Base-by-base conservation (phyloP, 2,329 filamentous ascomycete species). In the Daldinia sp. region DNA sequence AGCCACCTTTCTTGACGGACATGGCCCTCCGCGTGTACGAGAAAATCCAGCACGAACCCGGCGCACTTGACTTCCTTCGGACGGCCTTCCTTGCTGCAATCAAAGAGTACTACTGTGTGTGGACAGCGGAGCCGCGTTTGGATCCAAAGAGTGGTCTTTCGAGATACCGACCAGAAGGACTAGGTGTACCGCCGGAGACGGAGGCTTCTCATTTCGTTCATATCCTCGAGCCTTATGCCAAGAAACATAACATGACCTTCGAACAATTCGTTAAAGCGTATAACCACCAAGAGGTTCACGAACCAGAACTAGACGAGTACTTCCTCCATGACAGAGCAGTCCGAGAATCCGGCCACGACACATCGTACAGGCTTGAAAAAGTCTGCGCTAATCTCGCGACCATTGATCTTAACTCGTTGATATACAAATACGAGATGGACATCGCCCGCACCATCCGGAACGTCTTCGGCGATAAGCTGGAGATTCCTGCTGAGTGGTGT, bases 391-490 rank as follows among this genome's bases (percentile, higher is more conserved):
- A 98, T 77, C 85, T 98, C 28, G 96, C 94, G 10, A 98, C 94
- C 0, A 93, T 98, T 66, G 96, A 99, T 77, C 86, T 98, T 62
- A 98, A 99, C 82, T 96, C 94, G 30, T 85, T 97, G 33, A 84
- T 99, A 30, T 99, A 96, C 88, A 98, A 98, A 82, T 98, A 98
- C 78, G 96, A 99, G 81, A 90, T 90, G 33, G 96, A 99, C 76
- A 98, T 99, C 78, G 91, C 93, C 2, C 89, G 92, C 68, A 92
- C 90, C 7, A 97, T 99, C 74, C 92, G 93, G 63, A 92, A 87
- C 55, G 86, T 93, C 73, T 98, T 98, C 80, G 87, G 88, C 62
- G 95, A 98, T 80, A 90, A 88, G 73, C 87, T 99, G 4, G 83
- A 85, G n/a, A 90, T 99, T 50, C 94, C 95, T 0, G 86, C 85